These are phyloP conservation scores for Podaxis pistillaris DNA, from an alignment of 768 basidiomycete species.

Conservation along the genomic window DNA sequence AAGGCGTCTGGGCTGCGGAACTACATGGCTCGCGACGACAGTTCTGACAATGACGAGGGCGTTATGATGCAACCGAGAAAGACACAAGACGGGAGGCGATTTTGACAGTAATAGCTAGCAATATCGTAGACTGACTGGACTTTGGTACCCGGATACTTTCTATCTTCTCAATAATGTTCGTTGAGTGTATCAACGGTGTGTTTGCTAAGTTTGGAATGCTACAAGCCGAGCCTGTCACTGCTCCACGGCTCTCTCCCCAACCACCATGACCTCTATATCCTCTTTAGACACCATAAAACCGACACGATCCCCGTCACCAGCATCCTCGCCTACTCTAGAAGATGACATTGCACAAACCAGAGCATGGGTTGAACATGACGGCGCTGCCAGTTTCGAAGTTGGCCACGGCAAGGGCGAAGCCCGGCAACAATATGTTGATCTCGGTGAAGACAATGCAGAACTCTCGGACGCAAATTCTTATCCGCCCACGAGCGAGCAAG, in stretches of 20 bases:
- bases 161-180: neutral
- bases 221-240: neutral
- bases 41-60: constrained; percentile 47
- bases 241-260: constrained; percentile 3
- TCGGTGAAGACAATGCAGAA: constrained; percentile 21
- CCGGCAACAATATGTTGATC: constrained; percentile 19
- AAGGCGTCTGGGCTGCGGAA: constrained; percentile 58
- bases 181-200: neutral
- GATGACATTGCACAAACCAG: constrained; percentile 38
- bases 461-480: constrained; percentile 35
- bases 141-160: neutral
- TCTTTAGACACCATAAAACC: constrained; percentile 17
- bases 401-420: constrained; percentile 24
- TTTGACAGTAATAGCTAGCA: constrained; percentile 25
- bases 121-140: constrained; percentile 11
- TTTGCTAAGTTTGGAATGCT: constrained; percentile 9
- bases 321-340: constrained; percentile 34
- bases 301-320: constrained; percentile 35
- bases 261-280: constrained; percentile 14
- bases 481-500: constrained; percentile 67
- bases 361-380: constrained; percentile 22
- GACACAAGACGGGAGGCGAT: constrained; percentile 33
- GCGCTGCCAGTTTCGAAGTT: constrained; percentile 15
- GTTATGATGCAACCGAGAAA: constrained; percentile 36
- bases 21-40: constrained; percentile 48